Conservation (phyloP, 805 yeast species). For the Saccharomycopsis oosterbeekiorum region DNA sequence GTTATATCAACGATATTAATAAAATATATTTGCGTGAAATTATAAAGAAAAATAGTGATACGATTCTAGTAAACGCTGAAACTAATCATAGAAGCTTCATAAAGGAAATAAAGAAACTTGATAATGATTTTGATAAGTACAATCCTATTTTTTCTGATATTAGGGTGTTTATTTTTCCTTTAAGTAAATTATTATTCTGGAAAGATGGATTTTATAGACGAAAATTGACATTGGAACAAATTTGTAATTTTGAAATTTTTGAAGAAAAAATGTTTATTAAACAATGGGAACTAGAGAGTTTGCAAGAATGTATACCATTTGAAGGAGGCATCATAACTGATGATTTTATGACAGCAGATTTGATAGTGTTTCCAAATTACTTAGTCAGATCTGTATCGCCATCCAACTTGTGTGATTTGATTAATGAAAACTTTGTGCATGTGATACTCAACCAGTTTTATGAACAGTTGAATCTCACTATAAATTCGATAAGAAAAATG, state of each 20-base stretch:
- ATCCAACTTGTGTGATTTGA: background rate
- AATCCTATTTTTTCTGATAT: background rate
- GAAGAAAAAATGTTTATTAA: background rate
- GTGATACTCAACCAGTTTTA: background rate
- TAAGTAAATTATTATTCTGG: background rate
- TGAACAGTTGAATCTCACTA: background rate
- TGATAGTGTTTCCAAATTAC: constrained; percentile 30
- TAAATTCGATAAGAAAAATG: constrained; percentile 1
- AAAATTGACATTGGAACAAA: background rate
- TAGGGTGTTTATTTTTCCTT: background rate
- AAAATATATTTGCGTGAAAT: background rate
- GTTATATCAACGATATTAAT: constrained; percentile 29
- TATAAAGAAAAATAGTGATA: background rate
- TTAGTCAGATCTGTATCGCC: background rate
- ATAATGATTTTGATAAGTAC: background rate
- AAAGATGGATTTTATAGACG: background rate
- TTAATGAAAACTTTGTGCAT: background rate
- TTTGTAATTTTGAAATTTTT: background rate
- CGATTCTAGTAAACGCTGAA: background rate
- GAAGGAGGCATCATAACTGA: constrained; percentile 36
- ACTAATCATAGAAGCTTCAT: background rate
- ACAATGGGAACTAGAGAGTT: background rate
- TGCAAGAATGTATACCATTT: background rate
- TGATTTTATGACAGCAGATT: constrained; percentile 26
- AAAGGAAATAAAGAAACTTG: background rate